Conservation (phyloP, 768 basidiomycete genomes). For the Saitozyma sp. region DNA sequence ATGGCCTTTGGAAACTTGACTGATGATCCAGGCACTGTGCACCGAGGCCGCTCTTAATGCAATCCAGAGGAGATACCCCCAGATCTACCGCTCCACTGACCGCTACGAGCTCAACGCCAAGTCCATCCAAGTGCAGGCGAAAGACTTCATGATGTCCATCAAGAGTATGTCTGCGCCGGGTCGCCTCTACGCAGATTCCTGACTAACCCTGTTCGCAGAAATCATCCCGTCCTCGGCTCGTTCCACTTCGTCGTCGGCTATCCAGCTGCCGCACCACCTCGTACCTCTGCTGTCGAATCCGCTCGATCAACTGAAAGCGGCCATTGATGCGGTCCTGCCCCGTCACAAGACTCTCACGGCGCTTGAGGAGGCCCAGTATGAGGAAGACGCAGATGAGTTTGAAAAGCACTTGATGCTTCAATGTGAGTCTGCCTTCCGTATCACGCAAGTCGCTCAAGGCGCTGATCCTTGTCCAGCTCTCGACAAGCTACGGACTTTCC, state of each 20-base stretch:
- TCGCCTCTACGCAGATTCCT: not conserved
- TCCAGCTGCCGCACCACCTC: conserved; percentile 80
- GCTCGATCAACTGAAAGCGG: conserved; percentile 69
- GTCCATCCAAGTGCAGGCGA: conserved; percentile 75
- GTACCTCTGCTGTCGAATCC: conserved; percentile 70
- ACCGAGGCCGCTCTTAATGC: conserved; percentile 97
- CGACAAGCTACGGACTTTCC: conserved; percentile 84
- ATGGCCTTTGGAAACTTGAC: not conserved
- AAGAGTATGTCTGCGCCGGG: conserved; percentile 68
- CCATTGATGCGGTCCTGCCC: conserved; percentile 75
- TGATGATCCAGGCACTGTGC: conserved; percentile 69
- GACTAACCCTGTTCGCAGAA: conserved; percentile 57
- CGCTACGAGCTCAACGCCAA: conserved; percentile 80
- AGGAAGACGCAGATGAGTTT: conserved; percentile 81
- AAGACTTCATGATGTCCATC: conserved; percentile 96
- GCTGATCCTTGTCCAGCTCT: conserved; percentile 62
- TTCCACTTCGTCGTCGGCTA: conserved; percentile 80
- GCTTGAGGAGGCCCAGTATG: conserved; percentile 92
- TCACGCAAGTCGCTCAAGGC: not conserved
- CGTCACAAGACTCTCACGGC: conserved; percentile 76
- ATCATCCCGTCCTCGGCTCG: conserved; percentile 92
- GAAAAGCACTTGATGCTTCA: conserved; percentile 86
- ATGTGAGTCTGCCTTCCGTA: conserved; percentile 58
- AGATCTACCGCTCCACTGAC: conserved; percentile 91
- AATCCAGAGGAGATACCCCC: conserved; percentile 91